Percentiles rank a stretch among this genome's conserved stretches.
phyloP scores from a whole-genome alignment of 805 yeast genomes.

The Pichia pseudocactophila region DNA sequence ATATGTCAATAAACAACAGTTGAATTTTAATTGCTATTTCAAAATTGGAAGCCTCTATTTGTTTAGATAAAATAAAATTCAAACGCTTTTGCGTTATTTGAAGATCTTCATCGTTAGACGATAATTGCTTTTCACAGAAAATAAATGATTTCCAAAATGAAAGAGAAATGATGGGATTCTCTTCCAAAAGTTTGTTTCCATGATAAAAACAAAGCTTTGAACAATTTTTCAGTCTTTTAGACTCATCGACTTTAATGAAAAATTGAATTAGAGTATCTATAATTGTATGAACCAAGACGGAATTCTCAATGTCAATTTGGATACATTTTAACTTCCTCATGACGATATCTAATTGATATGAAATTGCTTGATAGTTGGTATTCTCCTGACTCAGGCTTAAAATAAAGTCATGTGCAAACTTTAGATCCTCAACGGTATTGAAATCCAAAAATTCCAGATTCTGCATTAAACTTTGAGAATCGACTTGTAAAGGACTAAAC shows the following conservation, averaged over 20 bases:
- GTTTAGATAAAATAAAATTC: slow-evolving; percentile 2
- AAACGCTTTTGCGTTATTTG: slow-evolving; percentile 3
- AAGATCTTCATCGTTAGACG: slow-evolving; percentile 1
- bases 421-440: no score
- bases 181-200: slow-evolving; percentile 23
- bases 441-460: no score
- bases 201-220: slow-evolving; percentile 37
- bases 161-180: slow-evolving; percentile 10
- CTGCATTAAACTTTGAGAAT: no score
- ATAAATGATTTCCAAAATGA: slow-evolving; percentile 23
- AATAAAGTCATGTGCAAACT: no score
- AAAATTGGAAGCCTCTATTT: not conserved
- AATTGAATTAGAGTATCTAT: slow-evolving; percentile 14
- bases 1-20: slow-evolving; percentile 1
- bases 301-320: slow-evolving; percentile 1
- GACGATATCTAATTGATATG: slow-evolving; percentile 14
- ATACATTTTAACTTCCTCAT: slow-evolving; percentile 15
- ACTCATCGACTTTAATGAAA: slow-evolving; percentile 10
- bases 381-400: no score
- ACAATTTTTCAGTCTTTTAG: slow-evolving; percentile 36
- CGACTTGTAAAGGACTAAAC: no score
- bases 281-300: slow-evolving; percentile 5
- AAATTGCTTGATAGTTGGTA: no score
- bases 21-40: not conserved
- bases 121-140: slow-evolving; percentile 25